These are phyloP conservation scores for Flaveria brownii DNA, from an alignment of 129 eudicot genomes.

Conservation along the genomic window DNA sequence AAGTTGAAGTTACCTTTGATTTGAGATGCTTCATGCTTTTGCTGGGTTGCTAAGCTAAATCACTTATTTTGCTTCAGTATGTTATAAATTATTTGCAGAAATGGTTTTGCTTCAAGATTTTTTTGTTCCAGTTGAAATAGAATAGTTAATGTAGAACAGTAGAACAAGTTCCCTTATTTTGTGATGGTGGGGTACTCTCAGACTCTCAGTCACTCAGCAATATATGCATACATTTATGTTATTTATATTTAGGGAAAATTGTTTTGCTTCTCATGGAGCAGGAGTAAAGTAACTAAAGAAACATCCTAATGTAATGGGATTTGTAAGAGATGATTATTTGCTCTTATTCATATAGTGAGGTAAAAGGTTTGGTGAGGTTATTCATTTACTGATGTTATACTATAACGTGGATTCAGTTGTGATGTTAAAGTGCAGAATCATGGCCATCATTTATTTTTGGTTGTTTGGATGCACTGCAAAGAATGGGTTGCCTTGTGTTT, in stretches of 20 bases:
- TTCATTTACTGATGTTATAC: background rate
- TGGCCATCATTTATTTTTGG: background rate
- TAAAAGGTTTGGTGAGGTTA: background rate
- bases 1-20: constrained; percentile 3
- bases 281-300: constrained; percentile 11
- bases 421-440: constrained; percentile 16
- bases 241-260: background rate
- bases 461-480: too few relatives aligned
- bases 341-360: background rate
- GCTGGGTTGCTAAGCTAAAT: background rate
- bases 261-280: constrained; percentile 8
- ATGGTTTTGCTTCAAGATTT: background rate
- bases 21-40: background rate
- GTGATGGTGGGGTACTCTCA: too few relatives aligned
- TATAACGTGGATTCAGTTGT: constrained; percentile 13
- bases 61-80: background rate
- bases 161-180: background rate
- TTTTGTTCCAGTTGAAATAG: background rate
- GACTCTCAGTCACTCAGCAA: background rate
- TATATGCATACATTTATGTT: background rate
- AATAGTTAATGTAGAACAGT: background rate
- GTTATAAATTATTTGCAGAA: constrained; percentile 18
- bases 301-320: background rate
- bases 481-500: background rate
- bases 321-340: background rate